Conservation (phyloP, 768 basidiomycete species). For the Lentinula lateritia region DNA sequence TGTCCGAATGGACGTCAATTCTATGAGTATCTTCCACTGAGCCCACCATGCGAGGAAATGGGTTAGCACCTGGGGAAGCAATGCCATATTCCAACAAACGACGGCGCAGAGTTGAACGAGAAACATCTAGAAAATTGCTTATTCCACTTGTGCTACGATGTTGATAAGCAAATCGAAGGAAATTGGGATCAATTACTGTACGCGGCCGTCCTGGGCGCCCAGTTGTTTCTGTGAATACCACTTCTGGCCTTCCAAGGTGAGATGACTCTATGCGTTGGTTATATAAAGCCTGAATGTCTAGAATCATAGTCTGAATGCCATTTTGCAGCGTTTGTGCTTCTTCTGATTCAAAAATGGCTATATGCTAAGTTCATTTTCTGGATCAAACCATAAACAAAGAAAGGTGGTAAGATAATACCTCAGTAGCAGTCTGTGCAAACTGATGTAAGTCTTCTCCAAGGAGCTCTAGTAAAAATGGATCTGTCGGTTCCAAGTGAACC, state of each 20-base stretch:
- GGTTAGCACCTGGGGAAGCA: slow-evolving; percentile 8
- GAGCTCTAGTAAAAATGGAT: no score
- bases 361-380: background rate
- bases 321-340: background rate
- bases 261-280: background rate
- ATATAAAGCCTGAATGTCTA: background rate
- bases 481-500: no score
- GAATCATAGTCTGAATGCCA: background rate
- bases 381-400: no score
- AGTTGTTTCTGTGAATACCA: background rate
- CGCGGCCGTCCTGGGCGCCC: slow-evolving; percentile 6
- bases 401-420: no score
- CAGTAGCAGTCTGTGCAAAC: no score
- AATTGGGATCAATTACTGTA: slow-evolving; percentile 12
- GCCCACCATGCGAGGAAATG: background rate
- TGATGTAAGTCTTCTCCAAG: no score
- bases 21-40: background rate
- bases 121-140: slow-evolving; percentile 12
- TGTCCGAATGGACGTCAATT: background rate
- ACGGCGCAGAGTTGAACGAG: slow-evolving; percentile 9
- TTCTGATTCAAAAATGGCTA: background rate
- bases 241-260: background rate
- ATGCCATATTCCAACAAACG: slow-evolving; percentile 14
- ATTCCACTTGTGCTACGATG: slow-evolving; percentile 9
- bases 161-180: slow-evolving; percentile 1